Evolutionary conservation across 345 rosid genomes (phyloP).

Genomic region (Sonneratia caseolaris): DNA sequence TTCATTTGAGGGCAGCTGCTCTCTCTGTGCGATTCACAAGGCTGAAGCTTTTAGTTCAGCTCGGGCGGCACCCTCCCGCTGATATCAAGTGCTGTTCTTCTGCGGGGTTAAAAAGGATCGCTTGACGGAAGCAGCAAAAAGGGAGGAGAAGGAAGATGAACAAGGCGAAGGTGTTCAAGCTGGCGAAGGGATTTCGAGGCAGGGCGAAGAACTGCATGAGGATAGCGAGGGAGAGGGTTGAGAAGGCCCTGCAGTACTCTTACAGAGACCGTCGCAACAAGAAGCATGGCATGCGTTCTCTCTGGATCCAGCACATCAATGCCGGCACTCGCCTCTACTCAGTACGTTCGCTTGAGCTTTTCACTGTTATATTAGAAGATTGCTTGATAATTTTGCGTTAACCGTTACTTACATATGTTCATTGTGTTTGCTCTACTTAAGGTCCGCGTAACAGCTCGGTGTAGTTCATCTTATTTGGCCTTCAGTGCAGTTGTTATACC

Average conservation of each 20-base stretch:
- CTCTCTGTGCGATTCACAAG: no score
- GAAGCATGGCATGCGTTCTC: constrained; percentile 91
- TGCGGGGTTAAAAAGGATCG: background rate
- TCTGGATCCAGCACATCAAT: constrained; percentile 93
- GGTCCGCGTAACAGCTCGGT: background rate
- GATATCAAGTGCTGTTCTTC: background rate
- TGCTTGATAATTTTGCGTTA: background rate
- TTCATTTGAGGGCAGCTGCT: background rate
- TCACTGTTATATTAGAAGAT: background rate
- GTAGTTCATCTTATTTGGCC: background rate
- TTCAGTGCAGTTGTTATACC: background rate
- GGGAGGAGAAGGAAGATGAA: constrained; percentile 33
- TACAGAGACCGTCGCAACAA: constrained; percentile 93
- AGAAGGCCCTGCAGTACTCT: constrained; percentile 91
- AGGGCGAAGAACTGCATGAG: constrained; percentile 91
- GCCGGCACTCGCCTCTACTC: constrained; percentile 86
- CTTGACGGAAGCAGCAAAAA: background rate
- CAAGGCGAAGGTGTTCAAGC: constrained; percentile 74
- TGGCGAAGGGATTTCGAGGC: constrained; percentile 90
- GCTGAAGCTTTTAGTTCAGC: background rate
- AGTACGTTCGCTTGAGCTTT: constrained; percentile 23
- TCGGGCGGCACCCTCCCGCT: background rate
- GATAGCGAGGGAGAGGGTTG: constrained; percentile 87
- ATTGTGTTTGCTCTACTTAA: background rate
- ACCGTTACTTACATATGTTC: background rate